These are phyloP conservation scores for Stereocaulon alpinum DNA, from an alignment of 495 filamentous ascomycete genomes.

Conservation along the genomic window DNA sequence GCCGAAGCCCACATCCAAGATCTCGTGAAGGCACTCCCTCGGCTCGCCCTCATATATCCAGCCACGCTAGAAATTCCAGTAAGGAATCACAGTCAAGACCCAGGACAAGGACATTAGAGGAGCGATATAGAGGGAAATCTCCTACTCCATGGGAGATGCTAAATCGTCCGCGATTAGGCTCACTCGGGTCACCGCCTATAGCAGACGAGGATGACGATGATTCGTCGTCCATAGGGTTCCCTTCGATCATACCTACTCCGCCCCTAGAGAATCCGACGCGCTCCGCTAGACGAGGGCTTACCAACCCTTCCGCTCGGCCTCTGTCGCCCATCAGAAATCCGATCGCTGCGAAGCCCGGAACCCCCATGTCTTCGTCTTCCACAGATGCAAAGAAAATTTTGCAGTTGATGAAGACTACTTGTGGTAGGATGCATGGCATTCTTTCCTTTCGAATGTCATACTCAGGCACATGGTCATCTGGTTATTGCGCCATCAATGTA, in stretches of 20 bases:
- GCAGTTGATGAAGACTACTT: slow-evolving; percentile 48
- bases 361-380: slow-evolving; percentile 47
- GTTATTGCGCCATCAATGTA: slow-evolving; percentile 48
- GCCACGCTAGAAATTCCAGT: slow-evolving; percentile 8
- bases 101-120: slow-evolving; percentile 40
- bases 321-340: slow-evolving; percentile 25
- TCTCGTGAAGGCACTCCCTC: slow-evolving; percentile 30
- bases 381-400: slow-evolving; percentile 43
- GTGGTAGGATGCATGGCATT: slow-evolving; percentile 45
- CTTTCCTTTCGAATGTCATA: slow-evolving; percentile 48
- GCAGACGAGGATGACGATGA: slow-evolving; percentile 28
- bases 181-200: slow-evolving; percentile 29
- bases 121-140: slow-evolving; percentile 35
- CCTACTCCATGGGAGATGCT: slow-evolving; percentile 29
- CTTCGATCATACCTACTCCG: slow-evolving; percentile 39
- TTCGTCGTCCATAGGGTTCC: slow-evolving; percentile 40
- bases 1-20: slow-evolving; percentile 28
- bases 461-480: slow-evolving; percentile 43
- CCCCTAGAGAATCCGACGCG: slow-evolving; percentile 23
- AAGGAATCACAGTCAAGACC: slow-evolving; percentile 33
- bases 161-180: slow-evolving; percentile 35
- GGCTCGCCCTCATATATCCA: slow-evolving; percentile 28
- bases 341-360: slow-evolving; percentile 30
- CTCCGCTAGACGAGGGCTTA: slow-evolving; percentile 33
- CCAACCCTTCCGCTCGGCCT: slow-evolving; percentile 33